These are phyloP conservation scores for Nemania abortiva DNA, from an alignment of 2,329 filamentous ascomycete species.

Conservation along the genomic window DNA sequence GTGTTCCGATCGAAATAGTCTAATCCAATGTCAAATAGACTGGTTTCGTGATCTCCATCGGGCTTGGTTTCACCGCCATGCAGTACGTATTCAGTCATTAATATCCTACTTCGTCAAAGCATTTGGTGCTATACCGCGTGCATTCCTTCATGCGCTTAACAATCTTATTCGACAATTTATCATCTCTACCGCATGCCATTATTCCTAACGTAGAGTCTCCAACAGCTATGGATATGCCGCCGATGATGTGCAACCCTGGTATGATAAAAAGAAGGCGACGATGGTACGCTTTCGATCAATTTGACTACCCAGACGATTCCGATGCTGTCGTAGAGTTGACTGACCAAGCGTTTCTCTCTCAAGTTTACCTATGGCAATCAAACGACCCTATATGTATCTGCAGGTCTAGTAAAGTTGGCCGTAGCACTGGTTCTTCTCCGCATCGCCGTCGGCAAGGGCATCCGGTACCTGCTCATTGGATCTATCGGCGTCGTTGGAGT, in stretches of 20 bases:
- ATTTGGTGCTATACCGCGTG: not conserved
- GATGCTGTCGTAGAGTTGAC: conserved; percentile 4
- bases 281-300: conserved; percentile 32
- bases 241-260: conserved; percentile 44
- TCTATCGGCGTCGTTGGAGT: conserved; percentile 48
- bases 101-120: not conserved
- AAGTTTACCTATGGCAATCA: conserved; percentile 52
- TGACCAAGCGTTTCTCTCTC: conserved; percentile 21
- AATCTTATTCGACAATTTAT: not conserved
- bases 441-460: conserved; percentile 43
- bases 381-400: conserved; percentile 49
- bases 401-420: conserved; percentile 51
- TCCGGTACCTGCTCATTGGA: conserved; percentile 44
- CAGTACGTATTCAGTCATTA: conserved; percentile 30
- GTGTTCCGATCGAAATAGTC: not conserved
- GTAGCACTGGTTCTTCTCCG: conserved; percentile 53
- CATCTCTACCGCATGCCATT: not conserved
- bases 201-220: conserved; percentile 8
- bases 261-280: conserved; percentile 38
- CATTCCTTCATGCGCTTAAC: not conserved
- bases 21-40: conserved; percentile 40
- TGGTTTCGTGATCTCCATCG: conserved; percentile 47
- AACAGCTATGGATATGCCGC: conserved; percentile 50
- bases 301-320: not conserved
- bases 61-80: conserved; percentile 49